Conservation (phyloP, 2,329 filamentous ascomycete species). For the Drechslerella stenobrocha region DNA sequence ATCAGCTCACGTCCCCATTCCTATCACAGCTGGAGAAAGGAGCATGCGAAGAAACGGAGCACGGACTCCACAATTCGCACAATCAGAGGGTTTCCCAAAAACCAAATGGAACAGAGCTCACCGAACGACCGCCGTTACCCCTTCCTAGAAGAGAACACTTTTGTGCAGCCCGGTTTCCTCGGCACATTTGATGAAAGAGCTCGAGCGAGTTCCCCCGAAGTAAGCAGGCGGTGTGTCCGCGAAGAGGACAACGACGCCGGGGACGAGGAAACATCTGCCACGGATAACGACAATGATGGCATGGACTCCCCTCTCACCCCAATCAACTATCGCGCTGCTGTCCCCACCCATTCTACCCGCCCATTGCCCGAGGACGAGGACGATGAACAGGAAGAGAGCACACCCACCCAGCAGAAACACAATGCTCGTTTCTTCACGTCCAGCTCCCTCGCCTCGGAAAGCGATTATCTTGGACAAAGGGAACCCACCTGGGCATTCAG, state of each 20-base stretch:
- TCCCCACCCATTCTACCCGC: conserved; percentile 28
- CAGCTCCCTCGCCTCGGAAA: conserved; percentile 33
- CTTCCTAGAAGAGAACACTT: conserved; percentile 12
- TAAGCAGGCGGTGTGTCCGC: conserved; percentile 29
- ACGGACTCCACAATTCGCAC: conserved; percentile 40
- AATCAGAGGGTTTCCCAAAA: conserved; percentile 32
- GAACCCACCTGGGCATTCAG: conserved; percentile 31
- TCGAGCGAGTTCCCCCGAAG: conserved; percentile 42
- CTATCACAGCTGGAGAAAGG: conserved; percentile 44
- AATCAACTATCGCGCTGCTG: conserved; percentile 32
- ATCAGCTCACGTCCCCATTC: conserved; percentile 30
- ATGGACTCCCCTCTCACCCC: conserved; percentile 44
- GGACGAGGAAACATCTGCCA: conserved; percentile 48
- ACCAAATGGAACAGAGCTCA: conserved; percentile 17
- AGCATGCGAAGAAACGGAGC: conserved; percentile 39
- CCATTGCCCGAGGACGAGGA: conserved; percentile 31
- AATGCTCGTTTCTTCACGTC: conserved; percentile 33
- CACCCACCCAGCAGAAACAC: conserved; percentile 43
- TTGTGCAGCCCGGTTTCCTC: conserved; percentile 16
- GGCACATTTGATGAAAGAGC: conserved; percentile 35
- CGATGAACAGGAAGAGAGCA: conserved; percentile 45
- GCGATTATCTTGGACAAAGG: conserved; percentile 41
- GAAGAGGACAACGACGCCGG: conserved; percentile 45
- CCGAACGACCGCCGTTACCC: conserved; percentile 10
- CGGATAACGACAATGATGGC: conserved; percentile 44